Conservation (phyloP, 2,329 filamentous ascomycete genomes). For the Malbranchea zuffiana region DNA sequence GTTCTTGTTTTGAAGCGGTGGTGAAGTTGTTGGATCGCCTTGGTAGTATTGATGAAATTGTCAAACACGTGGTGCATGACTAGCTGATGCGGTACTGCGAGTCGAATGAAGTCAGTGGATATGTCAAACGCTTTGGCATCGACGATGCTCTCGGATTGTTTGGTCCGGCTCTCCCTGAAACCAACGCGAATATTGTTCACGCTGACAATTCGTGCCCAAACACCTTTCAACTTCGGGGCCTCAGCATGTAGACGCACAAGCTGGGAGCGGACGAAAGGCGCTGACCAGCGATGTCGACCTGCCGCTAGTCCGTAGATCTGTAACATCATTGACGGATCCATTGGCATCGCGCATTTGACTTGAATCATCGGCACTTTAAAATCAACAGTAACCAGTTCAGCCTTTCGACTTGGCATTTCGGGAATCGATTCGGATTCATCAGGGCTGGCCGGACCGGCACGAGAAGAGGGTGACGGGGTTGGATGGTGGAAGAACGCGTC, state of each 20-base stretch:
- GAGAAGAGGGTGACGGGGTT: neutral
- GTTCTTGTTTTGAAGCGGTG: conserved; percentile 82
- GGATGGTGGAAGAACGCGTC: conserved; percentile 46
- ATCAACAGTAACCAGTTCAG: conserved; percentile 70
- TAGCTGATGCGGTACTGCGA: conserved; percentile 84
- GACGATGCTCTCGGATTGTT: conserved; percentile 49
- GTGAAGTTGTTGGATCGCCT: conserved; percentile 81
- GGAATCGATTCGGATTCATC: conserved; percentile 1
- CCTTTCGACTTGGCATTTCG: conserved; percentile 18
- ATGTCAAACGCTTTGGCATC: conserved; percentile 79
- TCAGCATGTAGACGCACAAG: conserved; percentile 79
- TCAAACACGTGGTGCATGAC: conserved; percentile 86
- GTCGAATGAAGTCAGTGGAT: conserved; percentile 69
- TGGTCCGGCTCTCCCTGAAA: conserved; percentile 63
- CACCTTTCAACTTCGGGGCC: conserved; percentile 66
- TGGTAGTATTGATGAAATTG: conserved; percentile 78
- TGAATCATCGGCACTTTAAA: conserved; percentile 73
- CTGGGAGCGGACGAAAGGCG: conserved; percentile 66
- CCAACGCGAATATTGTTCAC: conserved; percentile 73
- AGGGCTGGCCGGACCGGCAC: neutral
- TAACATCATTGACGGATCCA: conserved; percentile 82
- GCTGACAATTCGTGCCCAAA: conserved; percentile 80
- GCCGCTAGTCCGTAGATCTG: conserved; percentile 75
- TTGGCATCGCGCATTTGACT: conserved; percentile 76
- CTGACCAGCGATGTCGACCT: conserved; percentile 76